Evolutionary conservation across 805 yeast species (phyloP), one percentile per base, ranked within the genome.

Genomic region (Starmerella apis): DNA sequence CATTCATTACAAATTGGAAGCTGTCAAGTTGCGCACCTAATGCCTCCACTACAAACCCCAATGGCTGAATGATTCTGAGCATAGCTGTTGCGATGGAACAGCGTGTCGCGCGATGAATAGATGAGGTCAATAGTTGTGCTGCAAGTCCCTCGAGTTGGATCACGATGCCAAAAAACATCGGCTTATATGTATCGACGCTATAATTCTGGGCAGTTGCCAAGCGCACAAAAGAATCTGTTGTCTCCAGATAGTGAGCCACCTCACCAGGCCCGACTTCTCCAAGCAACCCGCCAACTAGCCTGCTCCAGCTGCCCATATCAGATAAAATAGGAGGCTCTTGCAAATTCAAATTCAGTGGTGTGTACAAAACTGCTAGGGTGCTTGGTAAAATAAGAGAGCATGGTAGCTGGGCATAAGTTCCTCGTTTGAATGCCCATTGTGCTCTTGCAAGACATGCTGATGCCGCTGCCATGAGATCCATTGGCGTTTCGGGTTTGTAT

Each of bases 291-390:
- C 52, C 28, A 1, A 53, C 13, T 1, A 56, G 52, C 14, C 55
- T 49, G 49, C 58, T 54, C 54, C 54, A 58, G 16, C 55, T 48
- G 8, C 61, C 61, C n/a, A 55, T 43, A 4, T 56, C 54, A 3
- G 37, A 20, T 1, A 37, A 2, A 16, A 47, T 31, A 5, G 31
- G 27, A 11, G 53, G 41, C 10, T 32, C 19, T 3, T 3, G 23
- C 18, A 49, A 28, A 14, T 11, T 18, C 9, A 56, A 28, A n/a
- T 43, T 47, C 3, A 18, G 35, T 3, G 50, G 56, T 2, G 41
- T 44, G 42, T 49, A 56, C 3, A 56, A 22, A 2, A 38, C 24
- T 22, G 41, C 35, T 13, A 38, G 10, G 1, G 45, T 30, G 3
- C 47, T 43, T 1, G 43, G 25, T 20, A 43, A 39, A n/a, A 54